Evolutionary conservation across 805 yeast genomes (phyloP).

Genomic region (Kockiozyma suomiensis): DNA sequence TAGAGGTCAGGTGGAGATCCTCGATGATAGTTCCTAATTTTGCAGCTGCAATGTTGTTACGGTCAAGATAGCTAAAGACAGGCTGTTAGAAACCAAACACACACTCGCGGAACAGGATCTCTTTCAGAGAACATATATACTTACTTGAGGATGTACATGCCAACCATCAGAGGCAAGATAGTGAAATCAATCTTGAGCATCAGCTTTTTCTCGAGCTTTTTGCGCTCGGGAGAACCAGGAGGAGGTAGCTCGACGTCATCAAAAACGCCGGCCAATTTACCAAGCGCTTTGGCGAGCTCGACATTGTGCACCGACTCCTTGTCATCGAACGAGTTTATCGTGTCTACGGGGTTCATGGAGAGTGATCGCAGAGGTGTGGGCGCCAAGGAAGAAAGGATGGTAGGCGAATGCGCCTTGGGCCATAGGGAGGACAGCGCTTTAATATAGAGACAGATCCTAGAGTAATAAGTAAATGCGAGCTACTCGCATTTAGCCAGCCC

Average conservation of each 20-base stretch:
- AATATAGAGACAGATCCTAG: no score
- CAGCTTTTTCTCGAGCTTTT: slow-evolving; percentile 48
- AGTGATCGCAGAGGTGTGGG: not conserved
- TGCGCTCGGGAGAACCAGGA: slow-evolving; percentile 48
- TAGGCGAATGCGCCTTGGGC: no score
- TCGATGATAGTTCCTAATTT: slow-evolving; percentile 48
- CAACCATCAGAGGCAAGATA: slow-evolving; percentile 54
- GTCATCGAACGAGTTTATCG: not conserved
- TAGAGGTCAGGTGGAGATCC: slow-evolving; percentile 46
- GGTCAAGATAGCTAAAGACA: slow-evolving; percentile 46
- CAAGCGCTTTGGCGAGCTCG: slow-evolving; percentile 13
- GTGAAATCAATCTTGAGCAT: slow-evolving; percentile 54
- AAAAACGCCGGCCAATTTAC: slow-evolving; percentile 23
- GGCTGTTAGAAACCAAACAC: slow-evolving; percentile 17
- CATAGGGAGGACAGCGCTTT: no score
- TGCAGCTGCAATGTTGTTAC: slow-evolving; percentile 53
- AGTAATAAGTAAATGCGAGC: no score
- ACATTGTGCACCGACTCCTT: slow-evolving; percentile 12
- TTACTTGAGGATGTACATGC: slow-evolving; percentile 53
- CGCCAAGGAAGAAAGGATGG: not conserved
- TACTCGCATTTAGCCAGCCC: no score
- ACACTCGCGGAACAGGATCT: not conserved
- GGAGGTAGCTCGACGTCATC: slow-evolving; percentile 36
- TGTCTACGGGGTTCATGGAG: not conserved
- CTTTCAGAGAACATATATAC: not conserved